A percentile compares a stretch with the other conserved stretches of the same genome.
Evolutionary conservation across 371 early-diverging fungal genomes (phyloP).

Genomic region (Mortierella sp.): DNA sequence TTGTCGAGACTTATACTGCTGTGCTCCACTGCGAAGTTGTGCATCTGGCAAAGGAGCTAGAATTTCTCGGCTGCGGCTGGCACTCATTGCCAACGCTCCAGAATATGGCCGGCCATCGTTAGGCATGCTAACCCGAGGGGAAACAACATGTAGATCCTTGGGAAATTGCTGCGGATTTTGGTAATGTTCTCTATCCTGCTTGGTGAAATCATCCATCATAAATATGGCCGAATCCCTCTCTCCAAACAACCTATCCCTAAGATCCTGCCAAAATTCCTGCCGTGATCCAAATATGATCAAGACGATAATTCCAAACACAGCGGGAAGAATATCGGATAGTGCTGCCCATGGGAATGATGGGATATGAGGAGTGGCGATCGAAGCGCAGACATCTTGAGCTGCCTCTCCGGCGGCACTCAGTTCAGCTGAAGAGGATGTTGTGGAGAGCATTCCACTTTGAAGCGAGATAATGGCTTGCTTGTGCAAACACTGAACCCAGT

Average conservation of each 20-base stretch:
- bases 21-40: background rate
- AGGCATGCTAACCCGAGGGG: background rate
- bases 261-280: slow-evolving; percentile 43
- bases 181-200: slow-evolving; percentile 1
- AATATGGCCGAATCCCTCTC: slow-evolving; percentile 2
- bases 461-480: slow-evolving; percentile 9
- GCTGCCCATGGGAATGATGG: slow-evolving; percentile 39
- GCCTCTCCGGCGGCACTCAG: slow-evolving; percentile 13
- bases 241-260: slow-evolving; percentile 6
- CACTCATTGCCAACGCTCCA: background rate
- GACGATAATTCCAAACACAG: slow-evolving; percentile 16
- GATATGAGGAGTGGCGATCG: slow-evolving; percentile 15
- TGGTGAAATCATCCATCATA: slow-evolving; percentile 14
- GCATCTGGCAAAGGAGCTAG: slow-evolving; percentile 1
- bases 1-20: background rate
- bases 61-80: background rate
- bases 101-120: background rate
- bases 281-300: slow-evolving; percentile 41
- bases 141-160: background rate
- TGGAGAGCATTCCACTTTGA: slow-evolving; percentile 1
- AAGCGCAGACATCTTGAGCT: slow-evolving; percentile 28
- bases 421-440: slow-evolving; percentile 5
- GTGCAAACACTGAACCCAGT: slow-evolving; percentile 24
- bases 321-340: slow-evolving; percentile 27
- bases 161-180: slow-evolving; percentile 2